Evolutionary conservation across 1,139 yeast genomes (phyloP), one percentile per base, ranked within the genome.

Genomic region (Pichia sp.): DNA sequence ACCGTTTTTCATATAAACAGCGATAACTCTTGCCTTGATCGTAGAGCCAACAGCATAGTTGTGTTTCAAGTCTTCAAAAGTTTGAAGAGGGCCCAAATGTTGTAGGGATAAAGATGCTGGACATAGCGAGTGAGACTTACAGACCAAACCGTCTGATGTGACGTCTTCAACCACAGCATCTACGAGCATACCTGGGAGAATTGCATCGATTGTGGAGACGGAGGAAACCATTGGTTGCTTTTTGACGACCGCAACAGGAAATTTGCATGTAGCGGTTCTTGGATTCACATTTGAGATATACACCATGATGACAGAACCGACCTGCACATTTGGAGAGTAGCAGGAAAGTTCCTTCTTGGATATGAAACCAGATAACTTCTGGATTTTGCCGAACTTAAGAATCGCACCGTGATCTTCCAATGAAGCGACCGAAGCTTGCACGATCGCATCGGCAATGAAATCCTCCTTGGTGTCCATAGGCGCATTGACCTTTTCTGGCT

Each of bases 341-440:
- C 70, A 64, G 12, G 66, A 63, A 52, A 79, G 70, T 58, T 85
- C 92, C 63, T 85, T 86, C 64, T 83, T 84, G 2, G 96, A 80
- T 56, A 93, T 75, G 71, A 93, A 93, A 0, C 96, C 98, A 24
- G 82, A 72, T 16, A 78, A 58, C 4, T 69, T 67, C 3, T 50
- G 38, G 14, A 75, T 71, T 53, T 77, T 73, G 29, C 97, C 97
- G 33, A 87, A 71, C 63, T 85, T 87, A 52, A 92, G 72, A 56
- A 89, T 81, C 16, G 84, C 78, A 71, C 99, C 99, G 67, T 89
- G 97, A 66, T 93, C 99, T 75, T 93, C 98, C 29, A 89, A 73
- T 52, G 95, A 86, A 57, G 77, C 78, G 17, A 93, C 83, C 1
- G 90, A 77, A 33, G 85, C 91, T 72, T 93, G 99, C 2, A 93